Base-by-base conservation (phyloP, 176 grass and related monocot genomes). In the Avena eriantha region DNA sequence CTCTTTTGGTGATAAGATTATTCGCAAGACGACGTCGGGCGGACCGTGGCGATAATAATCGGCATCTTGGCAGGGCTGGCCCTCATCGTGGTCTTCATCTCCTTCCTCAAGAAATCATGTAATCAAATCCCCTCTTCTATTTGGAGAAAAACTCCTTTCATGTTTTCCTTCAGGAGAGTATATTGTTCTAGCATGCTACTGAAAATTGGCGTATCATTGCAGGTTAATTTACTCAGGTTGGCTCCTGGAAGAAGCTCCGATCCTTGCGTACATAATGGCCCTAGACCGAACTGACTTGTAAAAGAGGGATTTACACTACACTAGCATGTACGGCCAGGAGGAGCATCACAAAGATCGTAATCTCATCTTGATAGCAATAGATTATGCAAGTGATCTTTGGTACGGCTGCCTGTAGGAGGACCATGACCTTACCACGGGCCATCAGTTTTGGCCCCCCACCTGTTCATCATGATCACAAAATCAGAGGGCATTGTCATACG, bases 31-130 rank as follows among this genome's bases (percentile, higher is more conserved):
- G 97, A 94, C n/a, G 87, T 93, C 12, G 97, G 97, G 53, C 92
- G 85, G 60, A 99, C 94, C 0, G 64, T 96, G 67, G 97, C 97
- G 49, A 93, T 99, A 80, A 88, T 94, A 23, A 35, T 94, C 33
- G 94, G 97, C 77, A 88, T 96, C 90, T 65, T 94, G 78, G 94
- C 90, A 70, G 97, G 94, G 36, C 70, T 99, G 19, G 92, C 87
- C 5, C 54, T 99, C 54, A 63, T 96, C 41, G 94, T 99, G 68
- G 87, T 99, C 18, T 99, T 96, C 87, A 76, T 99, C 77, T 94
- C 97, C 16, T 96, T 94, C 72, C 89, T 91, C 58, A 92, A 82
- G 33, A 96, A 79, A 83, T 21, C 60, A 87, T 96, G 94, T 81
- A 89, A 1, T 11, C 7, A 7, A n/a, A 93, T 60, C 77, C 13